These are phyloP conservation scores for Penicillium hordei DNA, from an alignment of 2,329 filamentous ascomycete species.

Conservation along the genomic window DNA sequence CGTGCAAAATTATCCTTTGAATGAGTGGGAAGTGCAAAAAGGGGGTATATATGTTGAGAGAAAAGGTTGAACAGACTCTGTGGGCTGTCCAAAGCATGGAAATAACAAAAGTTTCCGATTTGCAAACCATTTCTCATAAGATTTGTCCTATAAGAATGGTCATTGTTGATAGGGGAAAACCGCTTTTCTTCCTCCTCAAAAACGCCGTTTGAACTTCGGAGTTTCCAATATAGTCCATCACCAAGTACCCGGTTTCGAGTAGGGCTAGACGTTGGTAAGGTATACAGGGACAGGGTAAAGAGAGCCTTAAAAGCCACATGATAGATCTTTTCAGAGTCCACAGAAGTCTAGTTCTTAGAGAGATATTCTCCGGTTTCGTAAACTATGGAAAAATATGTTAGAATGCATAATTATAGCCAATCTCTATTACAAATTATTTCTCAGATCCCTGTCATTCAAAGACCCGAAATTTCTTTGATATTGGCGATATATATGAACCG, in stretches of 20 bases:
- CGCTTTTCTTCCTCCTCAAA: constrained; percentile 24
- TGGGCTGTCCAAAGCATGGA: constrained; percentile 27
- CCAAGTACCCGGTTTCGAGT: constrained; percentile 29
- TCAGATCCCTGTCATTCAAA: too few relatives aligned
- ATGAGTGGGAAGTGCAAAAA: constrained; percentile 9
- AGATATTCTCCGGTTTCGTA: constrained; percentile 13
- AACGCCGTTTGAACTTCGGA: constrained; percentile 24
- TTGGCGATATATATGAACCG: too few relatives aligned
- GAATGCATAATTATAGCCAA: too few relatives aligned
- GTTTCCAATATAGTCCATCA: constrained; percentile 32
- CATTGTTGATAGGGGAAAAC: background rate
- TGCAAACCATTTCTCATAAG: constrained; percentile 28
- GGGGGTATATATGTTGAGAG: constrained; percentile 26
- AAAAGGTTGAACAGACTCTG: constrained; percentile 29
- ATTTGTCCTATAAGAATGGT: constrained; percentile 6
- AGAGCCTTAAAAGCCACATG: constrained; percentile 23
- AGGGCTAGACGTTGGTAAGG: constrained; percentile 11
- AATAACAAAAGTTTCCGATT: constrained; percentile 30
- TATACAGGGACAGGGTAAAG: constrained; percentile 28
- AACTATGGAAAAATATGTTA: constrained; percentile 6
- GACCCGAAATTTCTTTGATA: too few relatives aligned
- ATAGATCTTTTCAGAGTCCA: constrained; percentile 25
- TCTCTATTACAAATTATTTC: too few relatives aligned
- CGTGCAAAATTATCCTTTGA: constrained; percentile 11
- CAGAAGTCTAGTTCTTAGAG: constrained; percentile 19